Conservation (phyloP, 352 stramenopile genomes). For the Globisporangium iwayamae region DNA sequence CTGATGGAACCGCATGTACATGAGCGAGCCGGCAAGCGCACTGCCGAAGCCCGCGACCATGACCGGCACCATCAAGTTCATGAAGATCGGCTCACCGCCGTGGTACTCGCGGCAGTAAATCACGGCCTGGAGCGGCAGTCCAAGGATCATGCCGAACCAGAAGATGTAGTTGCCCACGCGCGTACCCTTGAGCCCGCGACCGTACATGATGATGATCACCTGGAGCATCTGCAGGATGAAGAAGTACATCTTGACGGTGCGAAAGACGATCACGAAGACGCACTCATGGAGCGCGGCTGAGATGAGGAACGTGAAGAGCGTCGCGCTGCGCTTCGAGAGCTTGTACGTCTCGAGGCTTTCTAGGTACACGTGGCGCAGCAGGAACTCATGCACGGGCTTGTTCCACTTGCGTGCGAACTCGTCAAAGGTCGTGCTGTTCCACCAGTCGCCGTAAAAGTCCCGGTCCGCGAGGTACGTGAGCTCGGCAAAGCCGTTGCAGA, state of each 20-base stretch:
- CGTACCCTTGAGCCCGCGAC: constrained; percentile 64
- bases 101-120: constrained; percentile 84
- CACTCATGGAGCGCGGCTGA: constrained; percentile 95
- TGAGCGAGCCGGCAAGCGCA: constrained; percentile 42
- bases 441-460: constrained; percentile 97
- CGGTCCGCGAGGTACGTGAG: constrained; percentile 88
- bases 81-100: constrained; percentile 73
- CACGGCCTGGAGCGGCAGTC: constrained; percentile 63
- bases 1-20: constrained; percentile 32
- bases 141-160: constrained; percentile 76
- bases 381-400: constrained; percentile 96
- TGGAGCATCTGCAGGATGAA: constrained; percentile 95
- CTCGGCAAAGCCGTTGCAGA: constrained; percentile 95
- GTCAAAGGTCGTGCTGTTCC: constrained; percentile 93
- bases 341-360: constrained; percentile 76
- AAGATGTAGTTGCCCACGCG: constrained; percentile 79
- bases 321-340: constrained; percentile 69
- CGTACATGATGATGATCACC: constrained; percentile 88
- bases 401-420: constrained; percentile 95
- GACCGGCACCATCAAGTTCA: constrained; percentile 72
- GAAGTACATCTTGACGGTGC: constrained; percentile 90
- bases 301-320: constrained; percentile 91
- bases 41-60: constrained; percentile 63
- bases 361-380: constrained; percentile 84
- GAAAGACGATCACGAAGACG: constrained; percentile 93